Evolutionary conservation across 2,329 filamentous ascomycete genomes (phyloP).

Genomic region (Aspergillus oerlinghausenensis): DNA sequence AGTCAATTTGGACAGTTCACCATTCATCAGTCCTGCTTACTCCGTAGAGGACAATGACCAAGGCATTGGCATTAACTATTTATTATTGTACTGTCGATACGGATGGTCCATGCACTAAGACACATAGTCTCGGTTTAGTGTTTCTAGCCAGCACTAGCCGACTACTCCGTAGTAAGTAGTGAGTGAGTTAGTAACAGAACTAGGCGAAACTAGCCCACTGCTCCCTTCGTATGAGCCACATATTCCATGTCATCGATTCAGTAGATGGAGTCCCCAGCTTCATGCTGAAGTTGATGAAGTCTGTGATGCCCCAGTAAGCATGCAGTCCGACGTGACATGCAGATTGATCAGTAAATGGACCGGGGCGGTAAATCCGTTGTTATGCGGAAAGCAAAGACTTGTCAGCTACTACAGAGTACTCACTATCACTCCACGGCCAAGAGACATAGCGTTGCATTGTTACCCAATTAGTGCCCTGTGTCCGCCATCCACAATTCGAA

Average conservation of each 20-base stretch:
- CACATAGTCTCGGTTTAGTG: neutral
- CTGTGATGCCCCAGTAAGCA: constrained; percentile 5
- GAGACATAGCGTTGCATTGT: neutral
- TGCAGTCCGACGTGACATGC: constrained; percentile 15
- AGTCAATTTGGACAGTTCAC: no score
- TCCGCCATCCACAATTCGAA: constrained; percentile 19
- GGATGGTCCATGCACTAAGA: neutral
- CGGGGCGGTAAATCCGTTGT: no score
- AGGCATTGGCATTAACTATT: neutral
- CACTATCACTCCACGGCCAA: neutral
- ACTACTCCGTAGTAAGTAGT: neutral
- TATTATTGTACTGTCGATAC: neutral
- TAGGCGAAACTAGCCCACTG: constrained; percentile 2
- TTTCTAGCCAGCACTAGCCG: neutral
- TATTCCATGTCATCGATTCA: neutral
- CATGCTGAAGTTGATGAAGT: neutral
- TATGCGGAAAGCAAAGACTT: no score
- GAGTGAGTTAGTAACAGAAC: neutral
- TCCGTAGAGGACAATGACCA: neutral
- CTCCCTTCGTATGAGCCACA: neutral
- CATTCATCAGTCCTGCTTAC: neutral
- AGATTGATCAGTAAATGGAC: constrained; percentile 1
- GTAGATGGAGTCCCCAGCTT: neutral
- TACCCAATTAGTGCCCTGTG: constrained; percentile 7
- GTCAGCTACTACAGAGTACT: no score